Evolutionary conservation across 257 asterid genomes (phyloP).

Genomic region (Ajuga chamaepitys): DNA sequence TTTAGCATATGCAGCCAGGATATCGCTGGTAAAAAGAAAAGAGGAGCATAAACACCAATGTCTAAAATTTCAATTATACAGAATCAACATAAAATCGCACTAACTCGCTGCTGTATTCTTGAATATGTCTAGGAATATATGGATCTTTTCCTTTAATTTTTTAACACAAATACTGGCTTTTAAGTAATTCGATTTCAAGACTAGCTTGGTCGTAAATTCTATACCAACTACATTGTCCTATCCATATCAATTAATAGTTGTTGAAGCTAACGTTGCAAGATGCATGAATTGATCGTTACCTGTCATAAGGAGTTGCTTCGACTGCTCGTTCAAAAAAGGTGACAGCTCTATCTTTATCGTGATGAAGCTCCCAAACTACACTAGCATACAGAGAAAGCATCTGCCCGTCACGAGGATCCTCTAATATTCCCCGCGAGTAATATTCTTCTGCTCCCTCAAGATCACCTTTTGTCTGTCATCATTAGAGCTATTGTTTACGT

Average conservation of each 20-base stretch:
- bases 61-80: background rate
- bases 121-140: background rate
- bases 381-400: constrained; percentile 48
- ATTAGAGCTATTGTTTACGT: background rate
- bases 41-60: background rate
- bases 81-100: background rate
- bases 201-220: background rate
- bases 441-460: constrained; percentile 66
- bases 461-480: constrained; percentile 58
- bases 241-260: background rate
- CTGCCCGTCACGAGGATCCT: constrained; percentile 66
- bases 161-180: background rate
- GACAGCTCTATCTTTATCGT: constrained; percentile 45
- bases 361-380: constrained; percentile 62
- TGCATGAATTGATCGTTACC: constrained; percentile 31
- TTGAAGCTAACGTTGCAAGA: background rate
- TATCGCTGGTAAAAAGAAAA: constrained; percentile 43
- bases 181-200: background rate
- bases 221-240: background rate
- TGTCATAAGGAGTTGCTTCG: constrained; percentile 51
- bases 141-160: too few relatives aligned
- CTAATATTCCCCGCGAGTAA: constrained; percentile 47
- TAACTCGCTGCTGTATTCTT: background rate
- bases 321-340: constrained; percentile 60
- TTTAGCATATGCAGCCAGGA: constrained; percentile 75